Conservation (phyloP, 305 asterid genomes). For the Coffea humblotiana region DNA sequence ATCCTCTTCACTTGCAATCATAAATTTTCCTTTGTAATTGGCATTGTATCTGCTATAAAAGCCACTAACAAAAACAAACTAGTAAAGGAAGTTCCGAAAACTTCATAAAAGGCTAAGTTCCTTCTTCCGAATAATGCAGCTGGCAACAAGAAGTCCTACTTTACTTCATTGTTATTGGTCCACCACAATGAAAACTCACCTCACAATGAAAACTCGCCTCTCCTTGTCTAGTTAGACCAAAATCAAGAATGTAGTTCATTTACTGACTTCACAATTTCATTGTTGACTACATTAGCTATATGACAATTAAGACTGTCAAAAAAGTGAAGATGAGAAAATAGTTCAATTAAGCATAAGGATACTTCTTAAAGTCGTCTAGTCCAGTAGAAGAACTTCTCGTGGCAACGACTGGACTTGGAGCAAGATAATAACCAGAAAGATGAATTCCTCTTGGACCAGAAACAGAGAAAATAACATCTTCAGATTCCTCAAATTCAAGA, state of each 20-base stretch:
- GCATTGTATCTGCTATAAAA: background rate
- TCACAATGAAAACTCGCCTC: no score
- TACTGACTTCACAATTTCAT: background rate
- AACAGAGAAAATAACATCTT: constrained; percentile 12
- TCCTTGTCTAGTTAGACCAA: no score
- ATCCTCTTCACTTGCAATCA: no score
- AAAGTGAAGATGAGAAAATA: no score
- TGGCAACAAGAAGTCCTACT: background rate
- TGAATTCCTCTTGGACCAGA: constrained; percentile 3
- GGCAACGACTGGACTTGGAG: background rate
- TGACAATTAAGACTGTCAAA: no score
- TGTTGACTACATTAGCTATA: no score
- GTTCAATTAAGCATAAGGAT: background rate
- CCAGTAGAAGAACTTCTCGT: background rate
- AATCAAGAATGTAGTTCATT: background rate
- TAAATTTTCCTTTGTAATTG: no score
- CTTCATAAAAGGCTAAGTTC: background rate
- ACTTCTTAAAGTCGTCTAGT: background rate
- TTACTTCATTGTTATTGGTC: no score
- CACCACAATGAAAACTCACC: no score
- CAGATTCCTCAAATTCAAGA: constrained; percentile 8
- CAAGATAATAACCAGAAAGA: constrained; percentile 10
- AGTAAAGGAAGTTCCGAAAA: background rate
- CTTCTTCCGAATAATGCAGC: background rate
- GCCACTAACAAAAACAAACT: background rate